Percentiles rank a stretch among this genome's conserved stretches.
phyloP scores from a whole-genome alignment of 345 rosid genomes.

The Draba incana region DNA sequence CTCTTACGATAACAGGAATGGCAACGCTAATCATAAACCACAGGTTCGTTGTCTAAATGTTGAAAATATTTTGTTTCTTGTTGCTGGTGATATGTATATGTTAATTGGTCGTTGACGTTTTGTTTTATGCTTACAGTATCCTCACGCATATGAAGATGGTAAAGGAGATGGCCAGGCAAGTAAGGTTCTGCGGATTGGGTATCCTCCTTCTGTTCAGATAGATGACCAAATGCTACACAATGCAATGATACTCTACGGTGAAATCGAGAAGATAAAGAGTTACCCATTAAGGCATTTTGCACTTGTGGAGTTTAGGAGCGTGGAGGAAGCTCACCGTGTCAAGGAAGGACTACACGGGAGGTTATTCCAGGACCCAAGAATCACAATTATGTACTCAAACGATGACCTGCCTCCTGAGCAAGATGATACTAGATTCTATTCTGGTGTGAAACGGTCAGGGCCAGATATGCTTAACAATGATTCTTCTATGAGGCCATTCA shows the following conservation, averaged over 20 bases:
- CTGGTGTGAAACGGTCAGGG: slow-evolving; percentile 66
- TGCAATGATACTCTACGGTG: slow-evolving; percentile 97
- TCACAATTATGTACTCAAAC: slow-evolving; percentile 83
- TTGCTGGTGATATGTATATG: background rate
- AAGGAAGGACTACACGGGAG: slow-evolving; percentile 96
- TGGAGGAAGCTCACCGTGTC: slow-evolving; percentile 93
- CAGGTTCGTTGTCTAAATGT: slow-evolving; percentile 51
- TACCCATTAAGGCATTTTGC: slow-evolving; percentile 82
- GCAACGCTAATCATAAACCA: slow-evolving; percentile 52
- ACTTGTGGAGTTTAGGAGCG: slow-evolving; percentile 93
- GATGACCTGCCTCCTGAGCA: slow-evolving; percentile 74
- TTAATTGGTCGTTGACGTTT: slow-evolving; percentile 16
- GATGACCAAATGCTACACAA: slow-evolving; percentile 97
- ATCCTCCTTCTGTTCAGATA: slow-evolving; percentile 88
- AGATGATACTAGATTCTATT: slow-evolving; percentile 56
- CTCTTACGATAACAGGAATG: slow-evolving; percentile 58
- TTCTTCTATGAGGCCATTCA: slow-evolving; percentile 51
- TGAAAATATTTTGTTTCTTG: slow-evolving; percentile 15
- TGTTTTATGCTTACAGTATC: slow-evolving; percentile 44
- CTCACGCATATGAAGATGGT: slow-evolving; percentile 55
- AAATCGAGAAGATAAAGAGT: slow-evolving; percentile 86
- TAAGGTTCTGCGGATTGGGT: slow-evolving; percentile 88
- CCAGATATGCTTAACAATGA: slow-evolving; percentile 59
- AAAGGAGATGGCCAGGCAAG: slow-evolving; percentile 77
- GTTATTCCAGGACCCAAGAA: slow-evolving; percentile 85